Evolutionary conservation across 257 asterid species (phyloP), one percentile per base, ranked within the genome.

Genomic region (Henckelia pumila): DNA sequence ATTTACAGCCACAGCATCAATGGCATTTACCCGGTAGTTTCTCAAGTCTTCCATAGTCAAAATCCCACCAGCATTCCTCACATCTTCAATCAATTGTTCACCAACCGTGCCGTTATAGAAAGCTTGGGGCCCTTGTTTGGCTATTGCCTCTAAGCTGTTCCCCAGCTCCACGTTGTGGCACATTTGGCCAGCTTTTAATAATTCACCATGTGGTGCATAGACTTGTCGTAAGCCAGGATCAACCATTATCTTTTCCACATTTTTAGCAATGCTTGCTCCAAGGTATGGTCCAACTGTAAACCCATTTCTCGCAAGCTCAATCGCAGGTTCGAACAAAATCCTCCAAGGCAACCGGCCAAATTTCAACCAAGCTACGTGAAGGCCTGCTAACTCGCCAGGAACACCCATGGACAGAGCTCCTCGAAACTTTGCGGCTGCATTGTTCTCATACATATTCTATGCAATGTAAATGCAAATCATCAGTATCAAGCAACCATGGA

Each of bases 301-400:
- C n/a, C 99, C 99, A n/a, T 86, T 74, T 75, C 77, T 93, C 6
- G 97, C 97, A 52, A 93, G 89, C 59, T 72, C 67, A 69, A 88
- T 84, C 7, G 97, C 92, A 0, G 97, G 99, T 66, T 80, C 78
- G 8, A 88, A 75, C 76, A 93, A 64, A 29, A 81, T 61, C 69
- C 56, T 81, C 99, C 99, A 93, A 0, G 97, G 95, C 66, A 93
- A 67, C 56, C 79, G 84, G 32, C 99, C 99, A 25, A 73, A 72
- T 66, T 72, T 88, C 66, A 71, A 62, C 97, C 99, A 93, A 23
- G 95, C 97, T 26, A 19, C 73, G 17, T 93, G 84, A 56, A 93
- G 95, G 63, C 99, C 99, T 0, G 97, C 99, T 78, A 88, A 20
- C 80, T 93, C 99, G 52, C 99, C 95, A 0, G 99, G 99, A 57